Conservation (phyloP, 1,284 basidiomycete species). For the Gomphus bonarii region DNA sequence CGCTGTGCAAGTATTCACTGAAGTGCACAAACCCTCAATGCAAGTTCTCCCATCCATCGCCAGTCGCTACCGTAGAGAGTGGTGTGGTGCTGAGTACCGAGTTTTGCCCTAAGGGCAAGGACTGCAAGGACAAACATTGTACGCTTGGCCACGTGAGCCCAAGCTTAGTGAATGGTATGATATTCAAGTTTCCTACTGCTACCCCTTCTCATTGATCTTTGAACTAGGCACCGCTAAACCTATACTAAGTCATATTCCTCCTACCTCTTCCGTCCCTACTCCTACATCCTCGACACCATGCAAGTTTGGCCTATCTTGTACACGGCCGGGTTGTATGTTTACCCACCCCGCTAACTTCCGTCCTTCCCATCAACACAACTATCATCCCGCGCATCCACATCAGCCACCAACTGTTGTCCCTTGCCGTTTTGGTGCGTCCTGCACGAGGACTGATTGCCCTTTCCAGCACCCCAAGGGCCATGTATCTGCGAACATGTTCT, state of each 20-base stretch:
- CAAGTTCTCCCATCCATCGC: constrained; percentile 83
- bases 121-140: constrained; percentile 87
- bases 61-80: constrained; percentile 82
- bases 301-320: constrained; percentile 67
- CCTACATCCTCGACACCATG: constrained; percentile 33
- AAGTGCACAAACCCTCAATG: constrained; percentile 86
- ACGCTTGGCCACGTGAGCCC: constrained; percentile 83
- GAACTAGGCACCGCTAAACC: constrained; percentile 17
- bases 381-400: constrained; percentile 20
- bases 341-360: constrained; percentile 46
- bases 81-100: constrained; percentile 91
- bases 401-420: constrained; percentile 20
- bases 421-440: constrained; percentile 69
- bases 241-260: constrained; percentile 13
- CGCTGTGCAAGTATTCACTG: constrained; percentile 81
- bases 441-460: constrained; percentile 64
- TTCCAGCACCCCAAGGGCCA: constrained; percentile 76
- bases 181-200: constrained; percentile 14
- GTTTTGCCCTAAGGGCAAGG: constrained; percentile 73
- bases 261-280: constrained; percentile 6
- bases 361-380: constrained; percentile 23
- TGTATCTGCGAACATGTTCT: constrained; percentile 64
- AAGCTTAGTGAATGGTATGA: constrained; percentile 47
- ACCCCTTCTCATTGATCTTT: neutral
- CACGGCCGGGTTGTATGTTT: constrained; percentile 63